Evolutionary conservation across 352 stramenopile species (phyloP), one percentile per base, ranked within the genome.

Genomic region (Globisporangium radiosum): DNA sequence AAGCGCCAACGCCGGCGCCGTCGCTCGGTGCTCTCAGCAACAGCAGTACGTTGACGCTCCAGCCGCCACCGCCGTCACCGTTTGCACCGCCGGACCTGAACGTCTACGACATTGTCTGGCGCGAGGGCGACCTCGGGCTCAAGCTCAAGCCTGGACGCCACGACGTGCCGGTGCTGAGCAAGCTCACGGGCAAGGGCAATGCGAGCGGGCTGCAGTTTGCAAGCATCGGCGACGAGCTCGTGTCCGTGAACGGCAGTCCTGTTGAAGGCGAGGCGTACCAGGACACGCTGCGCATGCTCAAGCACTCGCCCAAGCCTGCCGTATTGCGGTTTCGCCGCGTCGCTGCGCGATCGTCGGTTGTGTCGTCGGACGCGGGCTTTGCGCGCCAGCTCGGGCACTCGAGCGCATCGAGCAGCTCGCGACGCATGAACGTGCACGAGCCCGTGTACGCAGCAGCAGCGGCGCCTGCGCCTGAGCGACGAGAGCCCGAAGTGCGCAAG

Each of bases 61-160:
- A 14, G 13, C 10, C 13, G 50, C 48, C 56, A 43, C 69, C 63
- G 62, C 63, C 69, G 39, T 68, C 64, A 36, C 55, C 72, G 19
- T 52, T 37, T 10, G 70, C 64, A 54, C 60, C 66, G 14, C 65
- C 43, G 10, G 76, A 89, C 48, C 67, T 80, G 49, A 79, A 75
- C 48, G 76, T 83, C 37, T 95, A 95, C 70, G 81, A 95, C 62
- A 90, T 95, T 58, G 85, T 95, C 50, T 95, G 85, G 85, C 76
- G 85, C 17, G 85, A 95, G 66, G 85, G 85, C 15, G 84, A 95
- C 56, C 58, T 93, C 19, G 85, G 85, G 3, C 73, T 95, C 33
- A 95, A 93, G 65, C 75, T 95, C 15, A 95, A 95, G 62, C 85
- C 85, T 7, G 85, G 81, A 43, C 71, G 76, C 36, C 70, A 75